These are phyloP conservation scores for Fusarium papillatum DNA, from an alignment of 2,329 filamentous ascomycete genomes.

Conservation along the genomic window DNA sequence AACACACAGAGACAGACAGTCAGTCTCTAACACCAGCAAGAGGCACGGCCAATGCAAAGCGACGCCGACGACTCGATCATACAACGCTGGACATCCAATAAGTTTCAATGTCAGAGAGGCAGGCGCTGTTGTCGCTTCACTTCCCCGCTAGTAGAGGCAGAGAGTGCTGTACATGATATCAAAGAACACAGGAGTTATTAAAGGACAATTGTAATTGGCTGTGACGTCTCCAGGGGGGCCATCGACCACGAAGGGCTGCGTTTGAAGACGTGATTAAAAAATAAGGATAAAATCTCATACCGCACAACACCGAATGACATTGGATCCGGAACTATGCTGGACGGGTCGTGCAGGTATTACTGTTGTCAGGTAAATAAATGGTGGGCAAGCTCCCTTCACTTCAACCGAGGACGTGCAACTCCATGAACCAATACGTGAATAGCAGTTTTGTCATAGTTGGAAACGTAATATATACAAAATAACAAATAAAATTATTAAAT, in stretches of 20 bases:
- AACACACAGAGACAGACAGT: background rate
- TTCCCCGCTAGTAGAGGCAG: background rate
- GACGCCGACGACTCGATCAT: background rate
- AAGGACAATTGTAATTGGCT: background rate
- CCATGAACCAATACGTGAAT: background rate
- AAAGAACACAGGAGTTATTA: background rate
- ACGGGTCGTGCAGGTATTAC: background rate
- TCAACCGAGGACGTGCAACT: background rate
- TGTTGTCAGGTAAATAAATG: background rate
- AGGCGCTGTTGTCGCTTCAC: background rate
- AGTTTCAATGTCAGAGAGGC: background rate
- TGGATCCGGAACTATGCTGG: background rate
- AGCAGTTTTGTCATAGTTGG: background rate
- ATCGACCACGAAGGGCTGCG: background rate
- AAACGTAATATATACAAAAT: no score
- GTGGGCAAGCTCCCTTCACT: background rate
- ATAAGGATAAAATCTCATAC: background rate
- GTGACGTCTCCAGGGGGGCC: background rate
- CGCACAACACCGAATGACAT: background rate
- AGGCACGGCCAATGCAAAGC: background rate
- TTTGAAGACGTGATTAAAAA: background rate
- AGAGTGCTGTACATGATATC: background rate
- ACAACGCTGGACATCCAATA: background rate
- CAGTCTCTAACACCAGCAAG: background rate
- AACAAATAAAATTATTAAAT: background rate